A percentile compares a stretch with the other conserved stretches of the same genome.
Evolutionary conservation across 73 alveolate genomes (phyloP).

Genomic region (Uronychia binucleata): DNA sequence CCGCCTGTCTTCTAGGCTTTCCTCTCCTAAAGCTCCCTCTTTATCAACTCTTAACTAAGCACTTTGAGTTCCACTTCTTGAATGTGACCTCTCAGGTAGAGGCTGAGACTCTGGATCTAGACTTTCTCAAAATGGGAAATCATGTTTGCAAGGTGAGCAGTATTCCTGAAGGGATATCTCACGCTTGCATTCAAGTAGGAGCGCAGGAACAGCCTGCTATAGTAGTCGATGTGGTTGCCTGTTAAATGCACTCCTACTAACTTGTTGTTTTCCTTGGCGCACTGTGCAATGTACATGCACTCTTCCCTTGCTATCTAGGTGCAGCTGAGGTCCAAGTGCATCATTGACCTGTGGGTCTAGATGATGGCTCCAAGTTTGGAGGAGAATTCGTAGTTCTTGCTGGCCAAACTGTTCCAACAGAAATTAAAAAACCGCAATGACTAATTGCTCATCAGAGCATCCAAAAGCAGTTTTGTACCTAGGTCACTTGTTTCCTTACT

Average conservation of each 20-base stretch:
- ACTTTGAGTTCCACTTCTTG: too few relatives aligned
- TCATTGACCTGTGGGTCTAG: constrained; percentile 9
- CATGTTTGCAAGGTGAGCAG: not conserved
- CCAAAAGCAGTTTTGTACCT: constrained; percentile 14
- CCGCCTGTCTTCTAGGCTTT: not conserved
- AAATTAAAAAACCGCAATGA: constrained; percentile 20
- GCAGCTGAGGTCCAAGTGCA: constrained; percentile 40
- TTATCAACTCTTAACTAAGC: too few relatives aligned
- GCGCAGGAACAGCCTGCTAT: constrained; percentile 45
- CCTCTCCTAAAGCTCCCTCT: not conserved
- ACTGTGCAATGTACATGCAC: constrained; percentile 41
- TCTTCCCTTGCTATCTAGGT: constrained; percentile 41
- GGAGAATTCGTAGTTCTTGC: constrained; percentile 19
- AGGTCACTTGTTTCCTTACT: too few relatives aligned
- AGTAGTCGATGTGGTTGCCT: constrained; percentile 46
- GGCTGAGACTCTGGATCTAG: not conserved
- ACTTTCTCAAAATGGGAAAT: not conserved
- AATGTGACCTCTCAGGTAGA: not conserved
- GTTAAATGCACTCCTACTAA: constrained; percentile 32
- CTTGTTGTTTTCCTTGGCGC: constrained; percentile 13
- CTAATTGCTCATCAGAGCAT: constrained; percentile 25
- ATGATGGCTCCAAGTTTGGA: constrained; percentile 36
- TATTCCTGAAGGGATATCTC: constrained; percentile 9
- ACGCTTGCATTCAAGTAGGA: constrained; percentile 52
- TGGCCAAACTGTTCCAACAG: constrained; percentile 42